A percentile compares a stretch with the other conserved stretches of the same genome.
phyloP scores from a whole-genome alignment of 305 asterid species.

The Solanum hybrid region DNA sequence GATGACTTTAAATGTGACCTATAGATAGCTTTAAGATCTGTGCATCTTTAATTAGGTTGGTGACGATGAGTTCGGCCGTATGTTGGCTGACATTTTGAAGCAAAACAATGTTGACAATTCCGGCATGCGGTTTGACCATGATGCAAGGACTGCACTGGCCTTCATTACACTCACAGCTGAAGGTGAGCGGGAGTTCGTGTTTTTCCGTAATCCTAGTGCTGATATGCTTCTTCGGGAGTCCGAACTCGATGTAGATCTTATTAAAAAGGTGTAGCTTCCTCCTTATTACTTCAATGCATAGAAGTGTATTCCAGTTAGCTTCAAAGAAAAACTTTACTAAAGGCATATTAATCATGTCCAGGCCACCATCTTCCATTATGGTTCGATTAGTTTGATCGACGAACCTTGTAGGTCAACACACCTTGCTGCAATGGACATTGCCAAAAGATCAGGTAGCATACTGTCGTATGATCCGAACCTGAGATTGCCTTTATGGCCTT shows the following conservation, averaged over 20 bases:
- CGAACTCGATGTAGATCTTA: constrained; percentile 59
- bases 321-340: neutral
- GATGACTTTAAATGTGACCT: neutral
- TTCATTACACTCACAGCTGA: constrained; percentile 81
- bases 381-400: constrained; percentile 82
- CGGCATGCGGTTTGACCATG: constrained; percentile 68
- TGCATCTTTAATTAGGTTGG: constrained; percentile 55
- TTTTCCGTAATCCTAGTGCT: constrained; percentile 86
- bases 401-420: constrained; percentile 89
- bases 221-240: constrained; percentile 80
- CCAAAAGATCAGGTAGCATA: constrained; percentile 66
- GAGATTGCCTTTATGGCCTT: constrained; percentile 89
- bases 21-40: neutral
- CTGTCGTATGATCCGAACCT: constrained; percentile 91
- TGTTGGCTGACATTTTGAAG: constrained; percentile 71
- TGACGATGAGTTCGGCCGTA: constrained; percentile 75
- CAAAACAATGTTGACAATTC: constrained; percentile 71
- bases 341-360: constrained; percentile 24
- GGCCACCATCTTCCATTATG: constrained; percentile 84
- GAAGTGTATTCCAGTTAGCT: neutral
- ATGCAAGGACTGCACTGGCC: constrained; percentile 83
- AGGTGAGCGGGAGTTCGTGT: constrained; percentile 94
- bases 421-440: constrained; percentile 64
- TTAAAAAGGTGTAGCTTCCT: constrained; percentile 49
- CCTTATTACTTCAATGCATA: neutral